Percentiles rank a stretch among this genome's conserved stretches.
Evolutionary conservation across 345 rosid genomes (phyloP).

Genomic region (Salix brachista): DNA sequence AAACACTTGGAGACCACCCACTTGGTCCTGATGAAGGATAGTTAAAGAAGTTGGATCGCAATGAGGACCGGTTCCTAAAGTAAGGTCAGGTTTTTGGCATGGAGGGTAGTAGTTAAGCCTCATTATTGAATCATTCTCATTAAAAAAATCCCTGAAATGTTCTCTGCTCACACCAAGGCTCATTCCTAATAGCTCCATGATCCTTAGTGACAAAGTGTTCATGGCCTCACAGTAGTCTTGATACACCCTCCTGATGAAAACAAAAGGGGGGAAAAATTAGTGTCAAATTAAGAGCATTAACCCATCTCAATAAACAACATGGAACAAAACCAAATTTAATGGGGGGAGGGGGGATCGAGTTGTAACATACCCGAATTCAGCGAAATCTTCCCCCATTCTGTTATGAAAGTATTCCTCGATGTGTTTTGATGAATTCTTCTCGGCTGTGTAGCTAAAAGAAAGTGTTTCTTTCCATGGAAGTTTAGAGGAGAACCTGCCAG

Average conservation of each 20-base stretch:
- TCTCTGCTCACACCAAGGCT: constrained; percentile 58
- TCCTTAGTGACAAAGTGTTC: constrained; percentile 75
- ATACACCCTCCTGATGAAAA: constrained; percentile 49
- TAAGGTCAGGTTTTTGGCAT: constrained; percentile 88
- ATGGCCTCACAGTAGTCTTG: constrained; percentile 82
- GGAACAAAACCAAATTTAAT: background rate
- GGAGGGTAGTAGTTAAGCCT: constrained; percentile 93
- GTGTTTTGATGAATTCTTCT: constrained; percentile 29
- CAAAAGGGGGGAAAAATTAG: background rate
- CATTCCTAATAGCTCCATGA: constrained; percentile 86
- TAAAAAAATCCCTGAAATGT: constrained; percentile 65
- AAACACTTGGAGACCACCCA: constrained; percentile 92
- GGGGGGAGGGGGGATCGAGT: background rate
- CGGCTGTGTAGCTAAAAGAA: constrained; percentile 61
- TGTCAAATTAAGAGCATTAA: background rate
- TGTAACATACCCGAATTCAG: constrained; percentile 54
- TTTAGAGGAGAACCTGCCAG: constrained; percentile 81
- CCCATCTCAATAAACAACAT: background rate
- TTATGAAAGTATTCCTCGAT: constrained; percentile 54
- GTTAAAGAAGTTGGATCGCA: constrained; percentile 98
- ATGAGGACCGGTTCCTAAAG: constrained; percentile 98
- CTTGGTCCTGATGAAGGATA: constrained; percentile 93
- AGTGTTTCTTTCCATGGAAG: constrained; percentile 99
- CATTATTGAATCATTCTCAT: constrained; percentile 93
- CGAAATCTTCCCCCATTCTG: constrained; percentile 65